Percentiles rank a stretch among this genome's conserved stretches.
Evolutionary conservation across 768 basidiomycete genomes (phyloP).

Genomic region (Hydnomerulius pinastri): DNA sequence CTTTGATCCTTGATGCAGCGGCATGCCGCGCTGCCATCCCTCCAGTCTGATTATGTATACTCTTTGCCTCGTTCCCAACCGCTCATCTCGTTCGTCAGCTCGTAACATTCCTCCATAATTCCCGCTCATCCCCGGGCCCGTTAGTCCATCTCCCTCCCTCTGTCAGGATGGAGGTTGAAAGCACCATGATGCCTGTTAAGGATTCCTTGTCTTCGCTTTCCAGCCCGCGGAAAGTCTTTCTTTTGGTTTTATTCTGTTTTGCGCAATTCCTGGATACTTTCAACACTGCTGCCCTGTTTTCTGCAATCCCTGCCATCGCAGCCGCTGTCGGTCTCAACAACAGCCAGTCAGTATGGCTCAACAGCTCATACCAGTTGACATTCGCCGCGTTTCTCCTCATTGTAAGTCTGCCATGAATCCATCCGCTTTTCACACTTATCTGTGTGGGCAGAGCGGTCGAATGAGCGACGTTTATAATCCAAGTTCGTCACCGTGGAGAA

Average conservation of each 20-base stretch:
- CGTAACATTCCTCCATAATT: background rate
- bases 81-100: too few species aligned
- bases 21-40: too few species aligned
- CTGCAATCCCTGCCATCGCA: conserved; percentile 34
- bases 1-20: background rate
- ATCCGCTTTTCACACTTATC: background rate
- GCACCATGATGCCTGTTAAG: background rate
- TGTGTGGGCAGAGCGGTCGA: conserved; percentile 34
- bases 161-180: background rate
- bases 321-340: conserved; percentile 26
- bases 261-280: conserved; percentile 42
- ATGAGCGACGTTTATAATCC: conserved; percentile 42
- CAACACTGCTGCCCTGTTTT: conserved; percentile 37
- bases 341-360: conserved; percentile 40
- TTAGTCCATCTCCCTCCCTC: background rate
- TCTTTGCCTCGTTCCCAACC: background rate
- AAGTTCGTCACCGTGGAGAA: conserved; percentile 21
- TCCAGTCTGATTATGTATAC: background rate
- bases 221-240: conserved; percentile 17
- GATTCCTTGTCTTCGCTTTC: background rate
- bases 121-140: background rate
- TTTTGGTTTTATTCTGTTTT: conserved; percentile 38
- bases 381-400: conserved; percentile 32
- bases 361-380: conserved; percentile 47
- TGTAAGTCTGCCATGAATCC: background rate